phyloP scores from a whole-genome alignment of 805 yeast species.

The Candida sithepensis region DNA sequence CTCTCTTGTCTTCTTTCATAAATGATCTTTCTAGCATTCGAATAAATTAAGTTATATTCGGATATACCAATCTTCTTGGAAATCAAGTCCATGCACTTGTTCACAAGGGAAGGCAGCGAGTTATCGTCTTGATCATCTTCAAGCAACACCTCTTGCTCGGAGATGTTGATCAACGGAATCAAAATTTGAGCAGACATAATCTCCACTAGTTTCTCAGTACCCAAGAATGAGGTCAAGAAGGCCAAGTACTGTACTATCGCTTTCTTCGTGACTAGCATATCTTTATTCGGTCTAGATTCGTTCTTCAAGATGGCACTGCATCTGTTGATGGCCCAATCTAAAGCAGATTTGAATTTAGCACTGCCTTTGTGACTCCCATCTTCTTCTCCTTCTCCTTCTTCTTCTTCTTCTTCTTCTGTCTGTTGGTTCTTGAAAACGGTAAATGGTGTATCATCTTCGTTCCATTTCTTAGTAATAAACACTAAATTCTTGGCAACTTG shows the following conservation, averaged over 20 bases:
- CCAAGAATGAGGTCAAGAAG: conserved; percentile 49
- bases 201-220: conserved; percentile 36
- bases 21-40: conserved; percentile 61
- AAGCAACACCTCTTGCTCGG: conserved; percentile 31
- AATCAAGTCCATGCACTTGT: conserved; percentile 65
- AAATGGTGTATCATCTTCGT: conserved; percentile 37
- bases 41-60: conserved; percentile 57
- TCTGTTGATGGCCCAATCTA: conserved; percentile 62
- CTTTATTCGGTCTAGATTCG: conserved; percentile 51
- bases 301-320: conserved; percentile 61
- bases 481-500: conserved; percentile 68
- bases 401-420: conserved; percentile 23
- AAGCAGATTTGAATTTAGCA: conserved; percentile 34
- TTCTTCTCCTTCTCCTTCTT: conserved; percentile 23
- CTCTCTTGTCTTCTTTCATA: conserved; percentile 68
- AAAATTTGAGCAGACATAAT: conserved; percentile 35
- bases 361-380: conserved; percentile 21
- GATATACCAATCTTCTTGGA: conserved; percentile 70
- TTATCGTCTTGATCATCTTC: conserved; percentile 32
- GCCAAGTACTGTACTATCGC: conserved; percentile 70
- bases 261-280: conserved; percentile 57
- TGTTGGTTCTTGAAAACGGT: conserved; percentile 18
- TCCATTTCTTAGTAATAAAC: conserved; percentile 60
- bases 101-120: conserved; percentile 34
- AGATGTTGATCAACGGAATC: conserved; percentile 29